Evolutionary conservation across 2,329 filamentous ascomycete genomes (phyloP), one percentile per base, ranked within the genome.

Genomic region (Orbilia quercus): DNA sequence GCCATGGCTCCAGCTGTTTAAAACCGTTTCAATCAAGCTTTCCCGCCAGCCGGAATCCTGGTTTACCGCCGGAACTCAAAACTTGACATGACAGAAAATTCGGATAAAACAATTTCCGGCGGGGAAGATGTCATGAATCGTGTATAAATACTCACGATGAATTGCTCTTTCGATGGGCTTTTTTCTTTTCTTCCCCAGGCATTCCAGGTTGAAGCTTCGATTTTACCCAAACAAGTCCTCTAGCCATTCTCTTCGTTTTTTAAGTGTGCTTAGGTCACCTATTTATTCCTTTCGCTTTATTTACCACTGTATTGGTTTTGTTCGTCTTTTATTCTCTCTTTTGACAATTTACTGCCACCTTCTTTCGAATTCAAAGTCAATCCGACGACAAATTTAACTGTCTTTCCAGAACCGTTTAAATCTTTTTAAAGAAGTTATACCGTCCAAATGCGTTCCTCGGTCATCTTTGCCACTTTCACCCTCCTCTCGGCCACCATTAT

Each of bases 141-240:
- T n/a, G 38, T 53, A 67, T 67, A 67, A 59, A 67, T 28, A 59
- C 36, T 7, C 6, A 11, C 23, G 51, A 42, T 55, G 5, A 28
- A 31, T 31, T 31, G 28, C 4, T 31, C 38, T 47, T 6, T 45
- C 47, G 16, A 9, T 28, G 28, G 11, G 12, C 22, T 28, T 42
- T 53, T 47, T 25, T n/a, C 47, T 14, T 72, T 65, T 16, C 28
- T 42, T 73, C 60, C 42, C 31, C 25, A 73, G 60, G 69, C 69
- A 73, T 73, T 73, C 60, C 60, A 73, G 69, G 69, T 73, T 73
- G 69, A 73, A 73, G 60, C 69, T 73, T 66, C 69, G 63, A 69
- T 63, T 36, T n/a, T n/a, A n/a, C n/a, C 45, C 34, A 25, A 70
- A 42, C 51, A 64, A 12, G 3, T 47, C 20, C 9, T 14, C 45